phyloP scores from a whole-genome alignment of 2,329 filamentous ascomycete species.

The Ilyonectria destructans region DNA sequence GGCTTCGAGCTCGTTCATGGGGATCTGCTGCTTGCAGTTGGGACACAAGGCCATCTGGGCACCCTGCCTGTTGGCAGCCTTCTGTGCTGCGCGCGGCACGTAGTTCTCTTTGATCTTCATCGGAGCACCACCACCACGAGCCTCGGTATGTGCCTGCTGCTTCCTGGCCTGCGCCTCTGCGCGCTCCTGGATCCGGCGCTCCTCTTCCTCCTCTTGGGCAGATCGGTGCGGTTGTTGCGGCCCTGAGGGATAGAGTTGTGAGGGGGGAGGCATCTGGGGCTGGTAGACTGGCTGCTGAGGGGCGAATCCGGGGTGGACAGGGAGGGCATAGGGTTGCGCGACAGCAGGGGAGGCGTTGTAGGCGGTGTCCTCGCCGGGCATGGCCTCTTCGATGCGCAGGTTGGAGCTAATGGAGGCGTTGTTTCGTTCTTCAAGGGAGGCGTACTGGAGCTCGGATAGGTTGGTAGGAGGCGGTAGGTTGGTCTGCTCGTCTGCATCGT shows the following conservation, averaged over 20 bases:
- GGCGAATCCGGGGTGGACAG: conserved; percentile 61
- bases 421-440: conserved; percentile 95
- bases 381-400: conserved; percentile 93
- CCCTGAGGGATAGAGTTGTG: conserved; percentile 48
- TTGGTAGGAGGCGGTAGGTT: conserved; percentile 92
- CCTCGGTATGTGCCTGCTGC: conserved; percentile 85
- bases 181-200: conserved; percentile 75
- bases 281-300: conserved; percentile 55
- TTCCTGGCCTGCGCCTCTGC: conserved; percentile 74
- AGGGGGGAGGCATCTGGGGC: conserved; percentile 60
- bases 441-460: conserved; percentile 92
- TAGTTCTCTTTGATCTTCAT: conserved; percentile 97
- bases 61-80: conserved; percentile 77
- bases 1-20: conserved; percentile 88
- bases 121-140: conserved; percentile 76
- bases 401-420: conserved; percentile 88
- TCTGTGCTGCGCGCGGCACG: conserved; percentile 85
- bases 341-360: conserved; percentile 65
- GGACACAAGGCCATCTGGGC: conserved; percentile 85
- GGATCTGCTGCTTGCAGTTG: conserved; percentile 93
- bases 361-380: conserved; percentile 83
- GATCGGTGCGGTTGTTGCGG: conserved; percentile 54
- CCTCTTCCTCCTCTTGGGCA: conserved; percentile 74
- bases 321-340: conserved; percentile 59
- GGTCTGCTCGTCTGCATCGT: conserved; percentile 87